phyloP scores from a whole-genome alignment of 148 eudicot species.

The Vaccinium corymbosum region DNA sequence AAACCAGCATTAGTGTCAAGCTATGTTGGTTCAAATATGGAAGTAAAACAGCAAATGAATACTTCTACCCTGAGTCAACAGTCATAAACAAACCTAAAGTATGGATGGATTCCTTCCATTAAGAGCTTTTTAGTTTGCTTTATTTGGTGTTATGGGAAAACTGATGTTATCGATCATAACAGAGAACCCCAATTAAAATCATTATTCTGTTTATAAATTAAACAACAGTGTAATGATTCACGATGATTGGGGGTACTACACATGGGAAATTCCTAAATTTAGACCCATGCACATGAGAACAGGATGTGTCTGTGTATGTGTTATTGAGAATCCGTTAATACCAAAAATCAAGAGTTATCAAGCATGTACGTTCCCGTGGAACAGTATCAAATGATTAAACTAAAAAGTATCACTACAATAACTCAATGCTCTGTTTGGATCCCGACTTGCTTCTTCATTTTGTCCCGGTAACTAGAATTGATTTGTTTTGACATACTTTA shows the following conservation, averaged over 20 bases:
- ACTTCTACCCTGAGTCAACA: background rate
- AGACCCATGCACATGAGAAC: background rate
- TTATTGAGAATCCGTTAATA: background rate
- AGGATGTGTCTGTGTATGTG: background rate
- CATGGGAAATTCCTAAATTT: background rate
- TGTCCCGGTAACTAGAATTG: background rate
- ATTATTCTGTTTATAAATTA: background rate
- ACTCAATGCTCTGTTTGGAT: background rate
- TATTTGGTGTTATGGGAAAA: background rate
- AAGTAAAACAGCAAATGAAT: background rate
- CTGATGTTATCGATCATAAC: background rate
- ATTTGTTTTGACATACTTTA: background rate
- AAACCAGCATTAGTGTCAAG: background rate
- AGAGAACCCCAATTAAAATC: background rate
- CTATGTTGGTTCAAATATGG: background rate
- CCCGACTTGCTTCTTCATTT: background rate
- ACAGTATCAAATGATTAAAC: background rate
- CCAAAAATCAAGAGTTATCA: background rate
- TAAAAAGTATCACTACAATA: background rate
- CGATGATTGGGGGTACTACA: too few relatives aligned
- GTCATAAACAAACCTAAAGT: background rate
- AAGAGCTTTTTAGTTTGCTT: background rate
- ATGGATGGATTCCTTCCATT: background rate
- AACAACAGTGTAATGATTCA: background rate
- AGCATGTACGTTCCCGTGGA: background rate